Evolutionary conservation across 1,139 yeast genomes (phyloP), one percentile per base, ranked within the genome.

Genomic region (Oligophagozyma castellii): DNA sequence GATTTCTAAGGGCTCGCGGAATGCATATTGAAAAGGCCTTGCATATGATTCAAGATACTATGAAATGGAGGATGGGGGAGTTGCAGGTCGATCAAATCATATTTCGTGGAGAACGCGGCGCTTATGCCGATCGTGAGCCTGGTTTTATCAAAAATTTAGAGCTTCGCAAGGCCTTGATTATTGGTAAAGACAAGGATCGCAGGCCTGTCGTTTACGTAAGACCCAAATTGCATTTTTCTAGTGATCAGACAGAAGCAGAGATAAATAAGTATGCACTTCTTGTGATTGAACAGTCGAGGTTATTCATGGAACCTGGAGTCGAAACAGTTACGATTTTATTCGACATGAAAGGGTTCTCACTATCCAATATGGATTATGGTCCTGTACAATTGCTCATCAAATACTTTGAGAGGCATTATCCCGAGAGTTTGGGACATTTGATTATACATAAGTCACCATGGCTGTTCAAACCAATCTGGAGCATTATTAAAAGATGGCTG

Each of bases 371-470:
- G 77, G 95, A 83, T 55, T 77, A 78, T 46, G 63, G 67, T 5
- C 81, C 92, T 3, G 84, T 81, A 30, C 77, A 77, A 53, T 81
- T 77, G 55, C 65, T 83, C 55, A 71, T 79, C 35, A 64, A 68
- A 32, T 71, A 80, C 36, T 79, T 83, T 48, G 93, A 83, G 56
- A 83, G 83, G 1, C 84, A 80, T 50, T 83, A 80, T 51, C 95
- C 95, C 1, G 95, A 83, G 53, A 73, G 77, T 29, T 63, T 83
- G 28, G 92, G 92, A 12, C 67, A 67, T 31, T 55, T 83, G 30
- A 62, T 79, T 45, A 72, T 83, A 37, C 93, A 83, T 56, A 77
- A 77, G 42, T 93, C 94, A 0, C 95, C 95, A 5, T 79, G 93
- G 92, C 66, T 83, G 26, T 83, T 83, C 59, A 68, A 74, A 36